These are phyloP conservation scores for Taiozyma sp. DNA, from an alignment of 1,139 yeast species.

Conservation along the genomic window DNA sequence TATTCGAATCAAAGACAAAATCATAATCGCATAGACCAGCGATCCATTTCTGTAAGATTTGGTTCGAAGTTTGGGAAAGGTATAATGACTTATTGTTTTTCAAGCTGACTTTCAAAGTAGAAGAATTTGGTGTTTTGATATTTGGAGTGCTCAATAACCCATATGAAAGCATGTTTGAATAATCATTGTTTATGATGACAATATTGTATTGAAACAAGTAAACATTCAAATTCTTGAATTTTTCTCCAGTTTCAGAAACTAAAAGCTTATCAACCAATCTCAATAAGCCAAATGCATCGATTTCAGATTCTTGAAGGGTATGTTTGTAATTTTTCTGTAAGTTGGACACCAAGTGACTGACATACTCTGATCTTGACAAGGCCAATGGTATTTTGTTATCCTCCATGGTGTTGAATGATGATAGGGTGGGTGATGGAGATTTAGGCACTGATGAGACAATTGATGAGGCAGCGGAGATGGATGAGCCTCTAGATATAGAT, in stretches of 20 bases:
- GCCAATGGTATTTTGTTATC: constrained; percentile 15
- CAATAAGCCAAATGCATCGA: constrained; percentile 28
- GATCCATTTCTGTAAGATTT: constrained; percentile 32
- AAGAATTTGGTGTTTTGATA: constrained; percentile 19
- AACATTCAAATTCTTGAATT: constrained; percentile 23
- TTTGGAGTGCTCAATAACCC: constrained; percentile 10
- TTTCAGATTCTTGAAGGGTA: constrained; percentile 7
- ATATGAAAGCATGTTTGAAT: constrained; percentile 5
- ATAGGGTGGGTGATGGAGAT: constrained; percentile 21
- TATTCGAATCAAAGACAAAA: constrained; percentile 23
- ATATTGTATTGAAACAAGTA: constrained; percentile 26
- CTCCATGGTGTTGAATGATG: constrained; percentile 11
- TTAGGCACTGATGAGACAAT: constrained; percentile 31
- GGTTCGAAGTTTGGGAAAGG: constrained; percentile 21
- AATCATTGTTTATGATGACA: constrained; percentile 10
- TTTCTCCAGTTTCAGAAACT: constrained; percentile 17
- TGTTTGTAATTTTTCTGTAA: constrained; percentile 10
- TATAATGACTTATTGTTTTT: constrained; percentile 13
- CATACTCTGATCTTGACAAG: constrained; percentile 14
- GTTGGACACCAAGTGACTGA: constrained; percentile 17
- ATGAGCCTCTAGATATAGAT: constrained; percentile 30
- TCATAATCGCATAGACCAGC: constrained; percentile 28
- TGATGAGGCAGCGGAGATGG: constrained; percentile 32
- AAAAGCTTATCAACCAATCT: constrained; percentile 29
- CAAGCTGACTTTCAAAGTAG: constrained; percentile 13